Evolutionary conservation across 345 rosid genomes (phyloP).

Genomic region (Salix caprea): DNA sequence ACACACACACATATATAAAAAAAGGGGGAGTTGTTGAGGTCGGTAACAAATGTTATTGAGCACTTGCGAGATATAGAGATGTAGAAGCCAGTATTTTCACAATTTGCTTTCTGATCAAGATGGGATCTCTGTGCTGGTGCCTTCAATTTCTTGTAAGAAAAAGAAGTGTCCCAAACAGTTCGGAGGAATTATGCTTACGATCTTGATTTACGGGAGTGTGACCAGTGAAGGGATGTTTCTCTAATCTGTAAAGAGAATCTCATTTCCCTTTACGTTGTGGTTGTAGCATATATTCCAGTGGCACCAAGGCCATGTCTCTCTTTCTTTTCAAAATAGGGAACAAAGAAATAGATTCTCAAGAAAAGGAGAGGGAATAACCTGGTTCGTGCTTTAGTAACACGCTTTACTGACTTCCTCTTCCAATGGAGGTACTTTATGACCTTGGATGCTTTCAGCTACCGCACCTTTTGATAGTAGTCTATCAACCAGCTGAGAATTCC

Average conservation of each 20-base stretch:
- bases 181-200: neutral
- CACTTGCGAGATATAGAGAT: neutral
- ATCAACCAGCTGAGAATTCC: neutral
- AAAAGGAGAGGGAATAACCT: neutral
- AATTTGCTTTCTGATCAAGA: neutral
- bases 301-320: conserved; percentile 4
- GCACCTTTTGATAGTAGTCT: neutral
- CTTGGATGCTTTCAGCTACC: neutral
- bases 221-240: neutral
- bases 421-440: neutral
- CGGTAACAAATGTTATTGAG: neutral
- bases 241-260: neutral
- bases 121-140: neutral
- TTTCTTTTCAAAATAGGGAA: neutral
- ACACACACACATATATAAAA: no score
- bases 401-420: neutral
- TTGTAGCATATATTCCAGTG: conserved; percentile 18
- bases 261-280: conserved; percentile 9
- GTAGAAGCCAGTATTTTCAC: neutral
- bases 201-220: neutral
- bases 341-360: neutral
- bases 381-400: neutral
- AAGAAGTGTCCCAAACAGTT: neutral
- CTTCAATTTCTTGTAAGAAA: neutral
- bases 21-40: neutral